Conservation (phyloP, 306 rosid genomes). For the Dalbergia oliveri region DNA sequence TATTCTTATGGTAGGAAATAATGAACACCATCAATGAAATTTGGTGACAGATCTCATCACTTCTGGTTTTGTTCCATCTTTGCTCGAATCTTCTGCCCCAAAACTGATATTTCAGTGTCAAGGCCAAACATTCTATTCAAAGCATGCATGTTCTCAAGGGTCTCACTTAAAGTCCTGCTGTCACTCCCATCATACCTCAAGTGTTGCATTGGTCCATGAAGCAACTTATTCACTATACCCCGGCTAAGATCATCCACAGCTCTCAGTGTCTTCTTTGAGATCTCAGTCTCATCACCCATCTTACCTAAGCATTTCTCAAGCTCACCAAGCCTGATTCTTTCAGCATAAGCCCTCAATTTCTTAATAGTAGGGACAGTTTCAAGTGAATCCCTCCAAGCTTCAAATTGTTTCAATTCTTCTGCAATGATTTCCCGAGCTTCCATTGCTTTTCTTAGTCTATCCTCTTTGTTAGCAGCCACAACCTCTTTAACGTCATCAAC, state of each 20-base stretch:
- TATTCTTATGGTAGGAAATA: constrained; percentile 55
- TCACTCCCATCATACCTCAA: constrained; percentile 97
- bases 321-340: constrained; percentile 92
- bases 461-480: constrained; percentile 99
- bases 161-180: constrained; percentile 86
- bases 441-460: constrained; percentile 88
- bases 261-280: constrained; percentile 85
- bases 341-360: constrained; percentile 95
- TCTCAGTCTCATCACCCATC: constrained; percentile 94
- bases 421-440: constrained; percentile 91
- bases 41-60: constrained; percentile 47
- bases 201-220: constrained; percentile 99
- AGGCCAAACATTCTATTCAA: constrained; percentile 98
- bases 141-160: constrained; percentile 98
- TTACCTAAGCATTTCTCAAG: constrained; percentile 92
- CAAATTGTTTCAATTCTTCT: constrained; percentile 94
- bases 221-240: constrained; percentile 94
- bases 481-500: constrained; percentile 98
- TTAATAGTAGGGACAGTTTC: constrained; percentile 99
- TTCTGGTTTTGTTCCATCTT: constrained; percentile 93
- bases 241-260: constrained; percentile 99
- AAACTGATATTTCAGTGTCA: constrained; percentile 84
- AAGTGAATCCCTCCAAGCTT: constrained; percentile 97
- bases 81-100: constrained; percentile 95
- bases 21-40: constrained; percentile 49